Conservation (phyloP, 2,329 filamentous ascomycete species). For the Xylaria sp. region DNA sequence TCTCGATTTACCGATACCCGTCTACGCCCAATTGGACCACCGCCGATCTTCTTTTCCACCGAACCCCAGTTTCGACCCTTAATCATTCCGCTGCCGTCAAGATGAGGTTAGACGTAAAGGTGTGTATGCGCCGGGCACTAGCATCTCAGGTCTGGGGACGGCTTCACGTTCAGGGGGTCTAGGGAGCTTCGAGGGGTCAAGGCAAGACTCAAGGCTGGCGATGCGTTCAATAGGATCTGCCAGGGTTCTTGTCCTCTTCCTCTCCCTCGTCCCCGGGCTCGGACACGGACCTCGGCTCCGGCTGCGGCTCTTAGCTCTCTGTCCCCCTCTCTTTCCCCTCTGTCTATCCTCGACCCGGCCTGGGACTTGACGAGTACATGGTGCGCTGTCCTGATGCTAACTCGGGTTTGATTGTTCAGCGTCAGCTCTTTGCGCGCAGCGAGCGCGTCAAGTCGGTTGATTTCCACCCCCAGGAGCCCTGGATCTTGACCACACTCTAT, state of each 20-base stretch:
- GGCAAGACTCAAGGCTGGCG: not conserved
- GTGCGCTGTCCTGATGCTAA: slow-evolving; percentile 10
- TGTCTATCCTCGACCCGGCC: too few species aligned
- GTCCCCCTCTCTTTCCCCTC: not conserved
- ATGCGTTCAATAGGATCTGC: not conserved
- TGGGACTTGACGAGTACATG: not conserved
- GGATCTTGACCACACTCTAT: slow-evolving; percentile 93
- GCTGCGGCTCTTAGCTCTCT: not conserved
- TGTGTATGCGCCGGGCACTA: slow-evolving; percentile 14
- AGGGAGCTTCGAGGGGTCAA: not conserved
- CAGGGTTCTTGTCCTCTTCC: not conserved
- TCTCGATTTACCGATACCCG: slow-evolving; percentile 3
- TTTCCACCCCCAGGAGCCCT: slow-evolving; percentile 95
- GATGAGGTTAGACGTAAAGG: slow-evolving; percentile 33
- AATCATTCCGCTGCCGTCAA: slow-evolving; percentile 21
- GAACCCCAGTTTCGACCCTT: not conserved
- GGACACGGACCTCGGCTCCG: not conserved
- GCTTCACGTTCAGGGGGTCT: not conserved
- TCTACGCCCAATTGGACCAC: slow-evolving; percentile 12
- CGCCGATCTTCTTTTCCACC: not conserved
- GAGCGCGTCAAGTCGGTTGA: slow-evolving; percentile 95
- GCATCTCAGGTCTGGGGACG: not conserved
- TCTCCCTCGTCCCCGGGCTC: not conserved
- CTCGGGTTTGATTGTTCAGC: slow-evolving; percentile 42
- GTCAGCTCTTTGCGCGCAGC: slow-evolving; percentile 79